A percentile compares a stretch with the other conserved stretches of the same genome.
Conservation (phyloP, 164 flowering plant genomes). For the Aristolochia californica region DNA sequence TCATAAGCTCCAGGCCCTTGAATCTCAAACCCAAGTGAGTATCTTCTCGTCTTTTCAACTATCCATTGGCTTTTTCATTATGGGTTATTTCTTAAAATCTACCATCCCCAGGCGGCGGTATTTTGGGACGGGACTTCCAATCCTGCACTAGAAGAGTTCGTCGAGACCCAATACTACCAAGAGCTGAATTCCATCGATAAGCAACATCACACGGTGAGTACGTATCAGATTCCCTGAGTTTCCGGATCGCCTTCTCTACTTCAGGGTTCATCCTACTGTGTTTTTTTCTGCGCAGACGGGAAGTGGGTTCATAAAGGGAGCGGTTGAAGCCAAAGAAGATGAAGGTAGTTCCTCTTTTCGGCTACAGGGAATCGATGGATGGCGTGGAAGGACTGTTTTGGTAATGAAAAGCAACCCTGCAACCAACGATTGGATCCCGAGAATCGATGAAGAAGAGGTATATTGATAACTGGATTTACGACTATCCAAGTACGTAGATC, state of each 20-base stretch:
- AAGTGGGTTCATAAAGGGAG: slow-evolving; percentile 44
- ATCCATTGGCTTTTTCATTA: not conserved
- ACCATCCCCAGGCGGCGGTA: too few species aligned
- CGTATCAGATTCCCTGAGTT: not conserved
- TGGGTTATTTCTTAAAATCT: too few species aligned
- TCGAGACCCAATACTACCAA: slow-evolving; percentile 65
- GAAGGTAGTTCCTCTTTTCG: slow-evolving; percentile 12
- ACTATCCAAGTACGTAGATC: not conserved
- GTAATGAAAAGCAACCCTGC: slow-evolving; percentile 26
- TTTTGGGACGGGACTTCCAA: too few species aligned
- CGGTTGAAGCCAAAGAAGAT: slow-evolving; percentile 7
- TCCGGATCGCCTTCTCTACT: not conserved
- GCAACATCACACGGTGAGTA: slow-evolving; percentile 49
- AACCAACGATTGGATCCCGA: slow-evolving; percentile 36
- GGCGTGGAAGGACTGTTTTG: not conserved
- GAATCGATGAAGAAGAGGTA: slow-evolving; percentile 7
- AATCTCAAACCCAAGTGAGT: slow-evolving; percentile 29
- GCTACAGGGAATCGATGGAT: slow-evolving; percentile 2
- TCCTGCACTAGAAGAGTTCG: slow-evolving; percentile 38
- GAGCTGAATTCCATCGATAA: slow-evolving; percentile 48
- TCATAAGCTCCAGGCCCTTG: slow-evolving; percentile 32
- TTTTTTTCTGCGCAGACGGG: slow-evolving; percentile 36
- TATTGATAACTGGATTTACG: not conserved
- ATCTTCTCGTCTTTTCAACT: not conserved
- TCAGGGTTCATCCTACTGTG: not conserved